Percentiles rank a stretch among this genome's conserved stretches.
phyloP scores from a whole-genome alignment of 768 basidiomycete species.

The Trametes cinnabarina region DNA sequence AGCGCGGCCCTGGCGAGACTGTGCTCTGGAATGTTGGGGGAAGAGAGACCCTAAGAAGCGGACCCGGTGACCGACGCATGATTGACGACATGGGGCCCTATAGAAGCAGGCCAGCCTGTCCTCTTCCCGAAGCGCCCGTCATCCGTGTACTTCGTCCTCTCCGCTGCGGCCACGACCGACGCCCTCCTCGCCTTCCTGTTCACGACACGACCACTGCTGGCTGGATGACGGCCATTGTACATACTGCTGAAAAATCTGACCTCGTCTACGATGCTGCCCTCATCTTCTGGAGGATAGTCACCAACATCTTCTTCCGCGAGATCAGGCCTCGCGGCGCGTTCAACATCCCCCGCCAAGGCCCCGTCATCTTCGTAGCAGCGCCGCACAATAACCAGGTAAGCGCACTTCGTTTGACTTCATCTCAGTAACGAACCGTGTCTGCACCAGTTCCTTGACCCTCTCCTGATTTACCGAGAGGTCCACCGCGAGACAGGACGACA shows the following conservation, averaged over 20 bases:
- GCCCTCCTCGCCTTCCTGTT: neutral
- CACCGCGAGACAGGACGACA: conserved; percentile 78
- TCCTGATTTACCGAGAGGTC: conserved; percentile 74
- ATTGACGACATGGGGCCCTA: conserved; percentile 7
- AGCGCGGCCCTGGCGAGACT: conserved; percentile 1
- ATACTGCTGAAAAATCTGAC: conserved; percentile 16
- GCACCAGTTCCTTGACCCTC: conserved; percentile 85
- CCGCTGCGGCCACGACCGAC: conserved; percentile 8
- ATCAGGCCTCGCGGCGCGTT: conserved; percentile 91
- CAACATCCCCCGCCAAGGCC: conserved; percentile 88
- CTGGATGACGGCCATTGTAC: conserved; percentile 1
- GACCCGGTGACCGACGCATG: conserved; percentile 9
- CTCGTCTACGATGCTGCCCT: conserved; percentile 70
- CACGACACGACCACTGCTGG: neutral
- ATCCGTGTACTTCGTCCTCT: neutral
- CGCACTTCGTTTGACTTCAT: neutral
- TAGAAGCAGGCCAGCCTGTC: neutral
- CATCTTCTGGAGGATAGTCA: conserved; percentile 80
- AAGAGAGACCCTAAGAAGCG: neutral
- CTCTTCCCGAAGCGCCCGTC: neutral
- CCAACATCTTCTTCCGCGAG: conserved; percentile 95
- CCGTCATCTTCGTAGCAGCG: conserved; percentile 54
- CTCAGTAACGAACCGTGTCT: conserved; percentile 19
- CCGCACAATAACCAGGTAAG: conserved; percentile 30
- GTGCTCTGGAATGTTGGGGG: conserved; percentile 1